Base-by-base conservation (phyloP, 805 yeast species). In the Lipomyces spencermartinsiae region DNA sequence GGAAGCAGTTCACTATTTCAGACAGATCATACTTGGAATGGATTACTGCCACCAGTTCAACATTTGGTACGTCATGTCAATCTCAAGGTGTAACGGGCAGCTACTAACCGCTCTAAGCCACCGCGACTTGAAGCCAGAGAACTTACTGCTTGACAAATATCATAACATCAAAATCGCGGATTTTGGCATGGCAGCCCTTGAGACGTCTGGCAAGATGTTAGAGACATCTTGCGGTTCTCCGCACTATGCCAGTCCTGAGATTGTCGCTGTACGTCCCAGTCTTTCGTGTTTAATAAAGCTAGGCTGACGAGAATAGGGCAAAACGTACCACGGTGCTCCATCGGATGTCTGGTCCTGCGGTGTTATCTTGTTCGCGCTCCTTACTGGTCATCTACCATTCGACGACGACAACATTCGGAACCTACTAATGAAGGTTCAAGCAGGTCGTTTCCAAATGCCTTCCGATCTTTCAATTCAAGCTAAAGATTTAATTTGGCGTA, bases 151-250 rank as follows among this genome's bases (percentile, higher is more conserved):
- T 66, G 97, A 92, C 77, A 89, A 90, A 74, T 85, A 92, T 77
- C 86, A 89, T 71, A 93, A 92, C 78, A 93, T 95, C 78, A 95
- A 95, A 78, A 92, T 95, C 73, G 99, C 99, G 9, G 99, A 95
- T 80, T 95, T 95, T 78, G 99, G 99, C 43, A 95, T 95, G 99
- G 99, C 99, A 19, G 98, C 99, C 6, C 81, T 95, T 58, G 98
- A 95, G 78, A 86, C 92, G 37, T 77, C 81, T n/a, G 94, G 89
- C 73, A 87, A 90, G 74, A 80, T 94, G 75, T 82, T 95, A 66
- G 98, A 94, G 78, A 95, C 99, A 3, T 89, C 96, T 22, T 95
- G 99, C 80, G 99, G 99, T 0, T 93, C 98, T 19, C 99, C 99
- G 8, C 99, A 95, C 78, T 95, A 95, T 79, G 99, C 98, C 1